Conservation (phyloP, 83 land plant species). For the Picea engelmannii region DNA sequence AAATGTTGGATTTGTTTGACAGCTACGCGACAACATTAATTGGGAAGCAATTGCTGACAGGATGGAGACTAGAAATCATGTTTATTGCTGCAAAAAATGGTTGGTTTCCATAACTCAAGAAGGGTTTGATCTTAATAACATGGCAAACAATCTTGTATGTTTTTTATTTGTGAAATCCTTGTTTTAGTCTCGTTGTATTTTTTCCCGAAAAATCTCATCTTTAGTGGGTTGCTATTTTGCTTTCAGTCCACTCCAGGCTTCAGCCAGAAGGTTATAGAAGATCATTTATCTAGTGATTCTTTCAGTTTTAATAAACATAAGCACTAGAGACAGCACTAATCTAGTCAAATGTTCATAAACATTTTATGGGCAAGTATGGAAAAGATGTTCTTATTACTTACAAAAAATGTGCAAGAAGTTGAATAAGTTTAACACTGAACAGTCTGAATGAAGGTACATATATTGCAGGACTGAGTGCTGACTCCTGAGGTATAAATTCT, state of each 20-base stretch:
- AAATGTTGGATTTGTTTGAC: background rate
- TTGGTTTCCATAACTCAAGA: slow-evolving; percentile 4
- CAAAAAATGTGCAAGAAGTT: no score
- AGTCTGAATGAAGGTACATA: no score
- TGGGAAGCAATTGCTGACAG: slow-evolving; percentile 54
- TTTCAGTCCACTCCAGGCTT: background rate
- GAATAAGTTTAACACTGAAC: no score
- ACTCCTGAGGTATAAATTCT: no score
- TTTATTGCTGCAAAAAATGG: slow-evolving; percentile 52
- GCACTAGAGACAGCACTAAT: background rate
- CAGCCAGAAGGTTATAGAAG: no score
- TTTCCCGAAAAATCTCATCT: background rate
- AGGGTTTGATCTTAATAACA: background rate
- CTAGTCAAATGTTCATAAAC: background rate
- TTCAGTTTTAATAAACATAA: background rate
- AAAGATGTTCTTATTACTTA: no score
- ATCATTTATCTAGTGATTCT: background rate
- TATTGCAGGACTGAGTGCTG: no score
- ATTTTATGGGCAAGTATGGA: no score
- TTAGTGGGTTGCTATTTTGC: background rate
- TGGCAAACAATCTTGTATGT: background rate
- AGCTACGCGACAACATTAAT: slow-evolving; percentile 45
- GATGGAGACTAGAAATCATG: slow-evolving; percentile 28
- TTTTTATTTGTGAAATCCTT: background rate
- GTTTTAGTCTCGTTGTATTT: background rate